Base-by-base conservation (phyloP, 1,284 basidiomycete species). In the Naganishia cerealis region DNA sequence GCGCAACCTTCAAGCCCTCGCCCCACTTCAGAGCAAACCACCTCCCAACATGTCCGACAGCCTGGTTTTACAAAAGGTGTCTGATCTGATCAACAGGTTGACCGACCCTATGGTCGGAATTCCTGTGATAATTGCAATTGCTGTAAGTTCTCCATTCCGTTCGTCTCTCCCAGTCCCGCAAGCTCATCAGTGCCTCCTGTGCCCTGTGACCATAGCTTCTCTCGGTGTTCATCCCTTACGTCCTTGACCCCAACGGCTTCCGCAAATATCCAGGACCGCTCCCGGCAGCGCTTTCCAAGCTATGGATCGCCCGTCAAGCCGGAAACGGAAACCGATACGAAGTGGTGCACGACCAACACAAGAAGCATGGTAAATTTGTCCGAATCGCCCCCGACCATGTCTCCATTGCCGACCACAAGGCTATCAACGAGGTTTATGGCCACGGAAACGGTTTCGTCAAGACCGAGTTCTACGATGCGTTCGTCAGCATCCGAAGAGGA, bases 361-460 rank as follows among this genome's bases (percentile, higher is more conserved):
- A 85, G 76, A 87, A 87, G 81, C 85, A 91, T 71, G 92, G 92
- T 90, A 74, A 67, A 82, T 75, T 92, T 65, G 88, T 93, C n/a
- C 89, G 92, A 71, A 82, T 95, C 68, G 90, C 90, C 0, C 92
- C 92, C 0, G 92, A 93, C 77, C 90, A 94, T 75, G 82, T 93
- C 29, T 92, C 90, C 3, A 85, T 94, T 67, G 86, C 90, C 21
- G 88, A 91, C 75, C 89, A 91, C 0, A 86, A 86, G 0, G 91
- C 91, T 0, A 84, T 94, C 26, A 85, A 85, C 69, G 77, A 87
- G 71, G 84, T 94, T 18, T 93, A 82, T 68, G 81, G 86, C 0
- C 90, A 91, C 76, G 90, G 90, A 18, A 91, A 87, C 70, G 89
- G 89, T 15, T 85, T 88, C 18, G 83, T 89, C 70, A 92, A 93